Evolutionary conservation across 1,284 basidiomycete species (phyloP), one percentile per base, ranked within the genome.

Genomic region (Sanghuangporus weigelae): DNA sequence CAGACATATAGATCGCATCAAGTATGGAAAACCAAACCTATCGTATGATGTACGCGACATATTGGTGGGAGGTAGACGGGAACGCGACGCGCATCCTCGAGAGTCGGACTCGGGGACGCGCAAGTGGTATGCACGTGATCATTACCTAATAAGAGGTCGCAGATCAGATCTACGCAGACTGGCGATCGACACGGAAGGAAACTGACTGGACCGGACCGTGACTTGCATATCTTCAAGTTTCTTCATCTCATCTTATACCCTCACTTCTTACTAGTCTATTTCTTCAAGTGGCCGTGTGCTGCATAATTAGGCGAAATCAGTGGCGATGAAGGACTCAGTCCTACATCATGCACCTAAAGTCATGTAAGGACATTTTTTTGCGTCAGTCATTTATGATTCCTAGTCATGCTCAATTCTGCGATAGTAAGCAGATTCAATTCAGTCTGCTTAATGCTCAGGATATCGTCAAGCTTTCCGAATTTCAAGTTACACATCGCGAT

Each of bases 391-490:
- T 51, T 35, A 23, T 51, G 31, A 16, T 19, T 49, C 48, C 14
- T 8, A 1, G 14, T 38, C 21, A 16, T n/a, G 44, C 31, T 49
- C 11, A 42, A 65, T 53, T 51, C 57, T 51, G 60, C 58, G 48
- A 26, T 72, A 96, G 95, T 69, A 96, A 96, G 79, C 88, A 93
- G 73, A 84, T 98, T 53, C 96, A 97, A 79, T 98, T 98, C 77
- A 92, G 92, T 73, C 84, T 96, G 53, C 81, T 98, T 69, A 93
- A 90, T 73, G 88, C 93, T 40, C 95, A 96, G 75, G 94, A 97
- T 71, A 92, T 95, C 10, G 96, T 97, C 68, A 92, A 90, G 72
- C 84, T 97, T 65, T 91, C 95, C 14, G 95, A 98, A 75, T 96
- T 95, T 69, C 93, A 98, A 76, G 91, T 96, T 67, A 95, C 92